A percentile compares a stretch with the other conserved stretches of the same genome.
phyloP scores from a whole-genome alignment of 139 green algal species.

The Limnomonas spitsbergensis region DNA sequence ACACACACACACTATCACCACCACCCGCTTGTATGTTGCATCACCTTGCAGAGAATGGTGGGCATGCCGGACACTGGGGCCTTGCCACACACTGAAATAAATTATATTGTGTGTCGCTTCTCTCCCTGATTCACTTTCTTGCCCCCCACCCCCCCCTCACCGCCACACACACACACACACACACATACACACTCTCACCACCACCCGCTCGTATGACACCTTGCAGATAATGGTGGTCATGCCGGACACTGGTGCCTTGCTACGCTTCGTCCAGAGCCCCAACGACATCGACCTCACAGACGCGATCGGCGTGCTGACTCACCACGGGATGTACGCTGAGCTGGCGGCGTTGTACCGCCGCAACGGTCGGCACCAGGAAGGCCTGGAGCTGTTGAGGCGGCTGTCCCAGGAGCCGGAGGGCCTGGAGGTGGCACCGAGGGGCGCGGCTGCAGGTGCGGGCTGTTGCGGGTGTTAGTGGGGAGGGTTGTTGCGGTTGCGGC shows the following conservation, averaged over 20 bases:
- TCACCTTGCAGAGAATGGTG: too few species aligned
- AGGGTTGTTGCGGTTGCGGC: neutral
- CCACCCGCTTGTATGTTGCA: too few species aligned
- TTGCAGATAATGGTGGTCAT: constrained; percentile 56
- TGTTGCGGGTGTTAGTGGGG: neutral
- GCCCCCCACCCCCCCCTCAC: too few species aligned
- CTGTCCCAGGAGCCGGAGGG: constrained; percentile 49
- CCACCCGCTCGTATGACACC: too few species aligned
- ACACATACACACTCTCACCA: too few species aligned
- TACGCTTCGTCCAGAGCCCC: constrained; percentile 59
- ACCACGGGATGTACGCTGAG: constrained; percentile 73
- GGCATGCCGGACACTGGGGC: too few species aligned
- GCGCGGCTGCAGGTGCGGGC: constrained; percentile 41
- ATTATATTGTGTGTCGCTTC: too few species aligned
- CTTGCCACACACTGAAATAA: too few species aligned
- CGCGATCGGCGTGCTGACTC: neutral
- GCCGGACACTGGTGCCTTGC: constrained; percentile 68
- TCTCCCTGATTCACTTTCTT: too few species aligned
- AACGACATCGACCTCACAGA: constrained; percentile 14
- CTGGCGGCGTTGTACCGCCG: constrained; percentile 73
- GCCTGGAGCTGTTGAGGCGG: constrained; percentile 65
- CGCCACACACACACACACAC: too few species aligned
- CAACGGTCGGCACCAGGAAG: constrained; percentile 46
- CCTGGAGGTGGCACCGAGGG: constrained; percentile 17
- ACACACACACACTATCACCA: too few species aligned